phyloP scores from a whole-genome alignment of 495 filamentous ascomycete genomes.

The Lichina pygmaea region DNA sequence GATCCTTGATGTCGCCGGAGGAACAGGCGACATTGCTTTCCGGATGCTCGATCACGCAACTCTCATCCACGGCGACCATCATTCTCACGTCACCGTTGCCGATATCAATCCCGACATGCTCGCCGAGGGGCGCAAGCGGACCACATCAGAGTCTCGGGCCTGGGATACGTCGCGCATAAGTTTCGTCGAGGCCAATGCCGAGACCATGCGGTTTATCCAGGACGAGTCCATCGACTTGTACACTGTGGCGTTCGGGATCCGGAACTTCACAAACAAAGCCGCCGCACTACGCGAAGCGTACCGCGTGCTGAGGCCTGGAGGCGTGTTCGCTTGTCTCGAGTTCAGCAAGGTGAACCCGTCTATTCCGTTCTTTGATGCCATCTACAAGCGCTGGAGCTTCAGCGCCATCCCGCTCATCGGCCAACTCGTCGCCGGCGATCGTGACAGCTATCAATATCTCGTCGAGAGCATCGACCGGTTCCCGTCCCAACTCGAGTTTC shows the following conservation, averaged over 20 bases:
- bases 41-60: constrained; percentile 80
- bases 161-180: constrained; percentile 23
- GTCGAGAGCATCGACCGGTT: constrained; percentile 95
- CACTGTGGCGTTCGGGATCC: constrained; percentile 91
- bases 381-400: constrained; percentile 95
- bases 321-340: constrained; percentile 91
- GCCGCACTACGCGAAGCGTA: constrained; percentile 53
- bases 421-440: constrained; percentile 78
- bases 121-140: constrained; percentile 56
- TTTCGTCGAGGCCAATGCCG: constrained; percentile 82
- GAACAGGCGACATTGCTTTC: constrained; percentile 95
- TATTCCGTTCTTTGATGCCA: constrained; percentile 35
- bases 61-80: constrained; percentile 49
- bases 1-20: constrained; percentile 92
- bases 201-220: constrained; percentile 38
- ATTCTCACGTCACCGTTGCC: constrained; percentile 60
- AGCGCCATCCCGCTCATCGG: constrained; percentile 82
- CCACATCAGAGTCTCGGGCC: constrained; percentile 30
- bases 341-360: constrained; percentile 53
- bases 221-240: constrained; percentile 56
- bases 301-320: constrained; percentile 77
- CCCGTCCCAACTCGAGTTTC: constrained; percentile 59
- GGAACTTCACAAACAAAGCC: constrained; percentile 80
- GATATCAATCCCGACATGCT: constrained; percentile 96
- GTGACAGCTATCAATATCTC: constrained; percentile 92